phyloP scores from a whole-genome alignment of 164 flowering plant genomes.

The Malania oleifera region DNA sequence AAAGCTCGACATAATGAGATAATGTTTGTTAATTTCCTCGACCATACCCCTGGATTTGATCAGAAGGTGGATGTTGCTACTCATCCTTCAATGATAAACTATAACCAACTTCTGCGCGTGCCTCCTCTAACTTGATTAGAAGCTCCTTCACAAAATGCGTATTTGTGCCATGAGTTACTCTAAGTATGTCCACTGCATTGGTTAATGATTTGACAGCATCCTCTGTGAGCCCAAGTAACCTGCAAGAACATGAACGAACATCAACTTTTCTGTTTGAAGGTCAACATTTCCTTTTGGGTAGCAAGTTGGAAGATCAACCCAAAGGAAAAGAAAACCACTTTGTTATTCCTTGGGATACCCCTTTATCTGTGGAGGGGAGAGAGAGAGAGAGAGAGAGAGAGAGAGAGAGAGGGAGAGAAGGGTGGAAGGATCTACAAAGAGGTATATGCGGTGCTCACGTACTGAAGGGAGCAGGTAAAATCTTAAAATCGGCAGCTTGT shows the following conservation, averaged over 20 bases:
- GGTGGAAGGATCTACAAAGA: too few species aligned
- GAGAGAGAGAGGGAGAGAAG: too few species aligned
- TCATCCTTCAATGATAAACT: conserved; percentile 21
- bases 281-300: too few species aligned
- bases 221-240: conserved; percentile 78
- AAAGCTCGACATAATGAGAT: too few species aligned
- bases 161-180: conserved; percentile 75
- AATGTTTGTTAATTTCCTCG: too few species aligned
- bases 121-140: conserved; percentile 65
- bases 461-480: too few species aligned
- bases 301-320: background rate
- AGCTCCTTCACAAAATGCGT: conserved; percentile 71
- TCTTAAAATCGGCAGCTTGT: too few species aligned
- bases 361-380: background rate
- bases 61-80: background rate
- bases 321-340: background rate
- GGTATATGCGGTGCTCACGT: too few species aligned
- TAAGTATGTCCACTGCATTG: conserved; percentile 61
- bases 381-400: too few species aligned
- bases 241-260: conserved; percentile 16
- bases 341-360: too few species aligned
- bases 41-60: too few species aligned
- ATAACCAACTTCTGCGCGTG: conserved; percentile 79
- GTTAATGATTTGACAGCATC: conserved; percentile 55
- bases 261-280: background rate